Conservation (phyloP, 164 flowering plant species). For the Platanus orientalis region DNA sequence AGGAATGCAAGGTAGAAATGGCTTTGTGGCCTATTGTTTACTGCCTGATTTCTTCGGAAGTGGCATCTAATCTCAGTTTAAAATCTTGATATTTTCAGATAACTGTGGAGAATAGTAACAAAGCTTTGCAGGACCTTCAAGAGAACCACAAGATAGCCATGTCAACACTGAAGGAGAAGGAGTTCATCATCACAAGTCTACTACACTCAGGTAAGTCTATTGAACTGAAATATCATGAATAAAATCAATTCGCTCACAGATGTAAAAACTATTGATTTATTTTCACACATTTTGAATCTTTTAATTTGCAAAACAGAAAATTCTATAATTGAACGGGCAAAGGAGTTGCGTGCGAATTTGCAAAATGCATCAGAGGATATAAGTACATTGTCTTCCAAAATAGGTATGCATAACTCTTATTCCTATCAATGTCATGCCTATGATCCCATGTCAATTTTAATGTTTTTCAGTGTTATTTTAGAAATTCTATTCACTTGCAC, state of each 20-base stretch:
- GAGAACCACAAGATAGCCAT: constrained; percentile 40
- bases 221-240: background rate
- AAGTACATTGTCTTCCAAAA: constrained; percentile 35
- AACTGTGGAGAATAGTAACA: constrained; percentile 45
- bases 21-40: background rate
- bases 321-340: constrained; percentile 54
- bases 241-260: background rate
- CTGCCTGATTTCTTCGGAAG: constrained; percentile 1
- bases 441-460: too few species aligned
- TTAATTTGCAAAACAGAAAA: constrained; percentile 42
- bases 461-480: too few species aligned
- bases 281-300: background rate
- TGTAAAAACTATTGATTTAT: background rate
- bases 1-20: constrained; percentile 61
- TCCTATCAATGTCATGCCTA: background rate
- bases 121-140: constrained; percentile 58
- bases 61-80: constrained; percentile 1
- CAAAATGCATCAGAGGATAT: constrained; percentile 73
- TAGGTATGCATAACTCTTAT: constrained; percentile 42
- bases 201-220: constrained; percentile 45
- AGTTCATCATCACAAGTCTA: constrained; percentile 56
- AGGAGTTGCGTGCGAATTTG: constrained; percentile 52
- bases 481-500: background rate
- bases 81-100: constrained; percentile 30
- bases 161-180: constrained; percentile 57